Base-by-base conservation (phyloP, 352 stramenopile species). In the Hyphochytrium catenoides region DNA sequence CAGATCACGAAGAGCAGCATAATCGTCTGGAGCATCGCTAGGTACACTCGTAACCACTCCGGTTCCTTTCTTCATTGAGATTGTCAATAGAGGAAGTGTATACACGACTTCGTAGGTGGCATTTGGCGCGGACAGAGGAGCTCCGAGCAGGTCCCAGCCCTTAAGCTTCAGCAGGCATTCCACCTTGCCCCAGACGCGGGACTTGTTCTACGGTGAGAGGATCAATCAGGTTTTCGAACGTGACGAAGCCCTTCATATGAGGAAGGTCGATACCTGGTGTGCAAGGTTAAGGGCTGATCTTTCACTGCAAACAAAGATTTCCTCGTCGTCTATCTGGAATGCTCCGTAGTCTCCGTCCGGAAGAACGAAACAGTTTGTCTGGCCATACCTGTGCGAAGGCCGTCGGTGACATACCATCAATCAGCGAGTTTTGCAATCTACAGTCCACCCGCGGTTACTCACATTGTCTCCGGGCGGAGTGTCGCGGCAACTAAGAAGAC, bases 351-450 rank as follows among this genome's bases (percentile, higher is more conserved):
- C 82, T 39, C 90, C 91, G 15, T 91, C 78, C 6, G 93, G 93
- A 26, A 99, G 68, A 44, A 98, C 86, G 49, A 97, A 99, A 70
- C 91, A 98, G 68, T 99, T 98, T 8, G 93, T 99, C 69, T 98
- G 93, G 33, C 93, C 93, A 54, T 97, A 95, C n/a, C n/a, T n/a
- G n/a, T n/a, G n/a, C n/a, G n/a, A n/a, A n/a, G n/a, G n/a, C n/a
- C n/a, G n/a, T n/a, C n/a, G n/a, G n/a, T n/a, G n/a, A n/a, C n/a
- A n/a, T n/a, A n/a, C n/a, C n/a, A n/a, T n/a, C n/a, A n/a, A n/a
- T n/a, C n/a, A n/a, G n/a, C n/a, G n/a, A n/a, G n/a, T n/a, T n/a
- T n/a, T n/a, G n/a, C n/a, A n/a, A n/a, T n/a, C n/a, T n/a, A n/a
- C n/a, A n/a, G n/a, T n/a, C n/a, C n/a, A n/a, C n/a, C n/a, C n/a